Conservation (phyloP, 495 filamentous ascomycete genomes). For the Penicillium tannophilum region DNA sequence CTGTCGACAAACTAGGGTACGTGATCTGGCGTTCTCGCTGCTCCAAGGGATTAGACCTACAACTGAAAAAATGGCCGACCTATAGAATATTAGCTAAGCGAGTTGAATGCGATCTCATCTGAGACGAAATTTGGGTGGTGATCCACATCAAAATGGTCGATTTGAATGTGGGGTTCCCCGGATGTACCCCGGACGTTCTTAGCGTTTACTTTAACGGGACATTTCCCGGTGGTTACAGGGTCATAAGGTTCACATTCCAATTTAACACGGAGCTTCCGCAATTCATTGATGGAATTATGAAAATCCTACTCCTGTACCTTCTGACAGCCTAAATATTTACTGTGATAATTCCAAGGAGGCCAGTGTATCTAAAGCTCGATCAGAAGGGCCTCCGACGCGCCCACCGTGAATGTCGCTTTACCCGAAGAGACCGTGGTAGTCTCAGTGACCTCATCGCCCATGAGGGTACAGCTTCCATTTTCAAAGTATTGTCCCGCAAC, state of each 20-base stretch:
- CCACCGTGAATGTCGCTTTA: slow-evolving; percentile 47
- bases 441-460: slow-evolving; percentile 48
- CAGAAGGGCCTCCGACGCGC: slow-evolving; percentile 57
- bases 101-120: no score
- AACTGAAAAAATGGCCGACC: no score
- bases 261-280: neutral
- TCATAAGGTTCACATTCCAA: neutral
- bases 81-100: no score
- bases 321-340: neutral
- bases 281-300: neutral
- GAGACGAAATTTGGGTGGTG: no score
- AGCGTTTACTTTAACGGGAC: neutral
- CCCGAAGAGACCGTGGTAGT: slow-evolving; percentile 40
- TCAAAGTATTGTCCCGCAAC: slow-evolving; percentile 58
- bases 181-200: neutral
- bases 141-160: neutral
- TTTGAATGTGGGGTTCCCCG: slow-evolving; percentile 1
- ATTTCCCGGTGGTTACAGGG: neutral
- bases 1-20: no score
- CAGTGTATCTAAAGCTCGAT: slow-evolving; percentile 43
- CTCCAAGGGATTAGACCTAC: no score
- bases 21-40: no score
- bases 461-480: slow-evolving; percentile 52
- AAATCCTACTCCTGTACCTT: neutral
- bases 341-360: neutral